Base-by-base conservation (phyloP, 148 eudicot species). In the Polygonum maritimum region DNA sequence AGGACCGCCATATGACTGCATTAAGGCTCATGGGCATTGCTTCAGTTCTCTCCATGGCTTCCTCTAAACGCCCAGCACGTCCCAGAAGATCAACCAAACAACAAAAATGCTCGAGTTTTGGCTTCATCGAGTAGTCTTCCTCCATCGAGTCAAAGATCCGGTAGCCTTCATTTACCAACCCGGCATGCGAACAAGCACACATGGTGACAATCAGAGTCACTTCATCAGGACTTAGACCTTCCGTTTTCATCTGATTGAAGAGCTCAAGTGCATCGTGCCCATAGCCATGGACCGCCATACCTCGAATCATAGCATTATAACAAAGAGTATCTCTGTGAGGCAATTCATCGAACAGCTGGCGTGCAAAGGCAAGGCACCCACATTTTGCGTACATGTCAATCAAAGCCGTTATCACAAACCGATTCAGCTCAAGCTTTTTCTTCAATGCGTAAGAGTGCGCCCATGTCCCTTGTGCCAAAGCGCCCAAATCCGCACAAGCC, bases 401-500 rank as follows among this genome's bases (percentile, higher is more conserved):
- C 41, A 86, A 77, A 57, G 82, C 77, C 0, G 86, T 80, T 1
- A 77, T 85, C 40, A 86, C 76, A 41, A 75, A 84, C 14, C 60
- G 69, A 78, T 86, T 84, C 35, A 86, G 76, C 39, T 74, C 75
- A 58, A 86, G 82, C 40, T 75, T 74, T 38, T 84, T 82, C 69
- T 57, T 78, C 7, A 80, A 38, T 49, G 77, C 62, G 73, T 84
- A 86, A 80, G 48, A 71, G 79, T 86, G 87, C 4, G 80, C 82
- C 89, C 89, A 86, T 16, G 62, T 57, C 36, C 89, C 89, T 76
- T 81, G 85, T 76, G 79, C 75, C 69, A 86, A 78, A 63, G 89
- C 87, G 49, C 83, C 85, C 69, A 84, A 74, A 74, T 80, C 76
- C 41, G 86, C 85, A 84, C 89, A 86, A 55, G 89, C 89, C 78